phyloP scores from a whole-genome alignment of 23 red algal genomes.

The Gracilaria vermiculophylla region DNA sequence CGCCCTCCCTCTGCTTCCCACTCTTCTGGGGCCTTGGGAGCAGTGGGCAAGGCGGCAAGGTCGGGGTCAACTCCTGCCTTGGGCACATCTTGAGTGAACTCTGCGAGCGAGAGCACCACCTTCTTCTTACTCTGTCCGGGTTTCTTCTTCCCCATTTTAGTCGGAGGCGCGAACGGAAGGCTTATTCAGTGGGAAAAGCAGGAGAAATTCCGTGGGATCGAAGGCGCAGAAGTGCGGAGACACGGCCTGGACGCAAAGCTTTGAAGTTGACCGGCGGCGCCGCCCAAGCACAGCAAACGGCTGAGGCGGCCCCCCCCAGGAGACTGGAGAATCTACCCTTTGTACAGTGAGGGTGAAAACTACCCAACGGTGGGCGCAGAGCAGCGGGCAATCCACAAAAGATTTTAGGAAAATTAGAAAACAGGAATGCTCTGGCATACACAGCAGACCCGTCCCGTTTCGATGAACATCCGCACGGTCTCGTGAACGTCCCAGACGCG shows the following conservation, averaged over 20 bases:
- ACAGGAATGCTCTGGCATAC: too few relatives aligned
- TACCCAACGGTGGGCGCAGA: too few relatives aligned
- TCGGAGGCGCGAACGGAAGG: background rate
- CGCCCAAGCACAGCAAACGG: background rate
- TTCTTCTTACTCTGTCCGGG: slow-evolving; percentile 24
- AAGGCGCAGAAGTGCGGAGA: background rate
- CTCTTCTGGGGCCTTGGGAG: slow-evolving; percentile 56
- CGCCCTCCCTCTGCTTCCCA: slow-evolving; percentile 59
- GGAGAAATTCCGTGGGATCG: background rate
- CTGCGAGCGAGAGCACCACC: slow-evolving; percentile 48
- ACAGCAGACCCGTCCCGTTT: too few relatives aligned
- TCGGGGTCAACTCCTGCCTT: background rate
- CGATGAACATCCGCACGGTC: too few relatives aligned
- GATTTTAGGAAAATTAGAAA: too few relatives aligned
- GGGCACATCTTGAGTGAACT: slow-evolving; percentile 45
- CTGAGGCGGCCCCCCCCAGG: too few relatives aligned
- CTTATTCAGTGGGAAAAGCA: background rate
- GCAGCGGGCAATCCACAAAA: too few relatives aligned
- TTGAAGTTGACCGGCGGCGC: background rate
- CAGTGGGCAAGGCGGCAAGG: slow-evolving; percentile 31
- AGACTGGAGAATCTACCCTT: too few relatives aligned
- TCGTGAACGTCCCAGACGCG: too few relatives aligned
- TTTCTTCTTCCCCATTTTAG: slow-evolving; percentile 42
- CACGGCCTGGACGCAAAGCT: background rate
- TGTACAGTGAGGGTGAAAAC: too few relatives aligned